Evolutionary conservation across 345 rosid genomes (phyloP), one percentile per base, ranked within the genome.

Genomic region (Corymbia maculata): DNA sequence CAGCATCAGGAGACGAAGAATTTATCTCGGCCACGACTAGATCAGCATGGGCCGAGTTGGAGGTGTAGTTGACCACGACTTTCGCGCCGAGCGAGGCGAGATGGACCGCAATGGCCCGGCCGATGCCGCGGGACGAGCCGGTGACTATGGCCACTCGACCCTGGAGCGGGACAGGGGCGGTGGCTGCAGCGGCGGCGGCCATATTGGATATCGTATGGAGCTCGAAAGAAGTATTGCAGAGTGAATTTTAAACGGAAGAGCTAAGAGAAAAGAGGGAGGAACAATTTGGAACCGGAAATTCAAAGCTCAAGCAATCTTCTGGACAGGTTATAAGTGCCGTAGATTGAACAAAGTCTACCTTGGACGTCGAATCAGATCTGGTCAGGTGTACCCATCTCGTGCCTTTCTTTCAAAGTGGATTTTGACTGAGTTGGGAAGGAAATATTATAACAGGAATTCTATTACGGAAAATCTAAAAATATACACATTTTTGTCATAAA

Each of bases 131-230:
- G 70, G 89, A 88, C 1, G 89, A 85, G 32, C 88, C 88, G 3
- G 90, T 86, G 52, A 86, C 87, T 51, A 88, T 88, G 85, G 88
- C 87, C 28, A 45, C 87, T 75, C 88, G 66, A 66, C 68, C 85
- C 15, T 24, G 7, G 53, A 86, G 90, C 0, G 86, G 86, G 51
- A 32, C 86, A 10, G 86, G 42, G 42, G 42, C 42, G 2, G 85
- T 2, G 22, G 87, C 3, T 6, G 44, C 26, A 1, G 85, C 47
- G 17, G 24, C 11, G 2, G 53, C 11, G 53, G 88, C 82, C 87
- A 53, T 86, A 7, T 0, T 0, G 50, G 87, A 19, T 36, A 24
- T 17, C 45, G 17, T 9, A 70, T 70, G 80, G 80, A 9, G 19
- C 80, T 70, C 5, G 24, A 70, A 70, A 16, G 80, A 70, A 32